Percentiles rank a stretch among this genome's conserved stretches.
These are phyloP conservation scores for Parascedosporium putredinis DNA, from an alignment of 2,329 filamentous ascomycete genomes.

Conservation along the genomic window DNA sequence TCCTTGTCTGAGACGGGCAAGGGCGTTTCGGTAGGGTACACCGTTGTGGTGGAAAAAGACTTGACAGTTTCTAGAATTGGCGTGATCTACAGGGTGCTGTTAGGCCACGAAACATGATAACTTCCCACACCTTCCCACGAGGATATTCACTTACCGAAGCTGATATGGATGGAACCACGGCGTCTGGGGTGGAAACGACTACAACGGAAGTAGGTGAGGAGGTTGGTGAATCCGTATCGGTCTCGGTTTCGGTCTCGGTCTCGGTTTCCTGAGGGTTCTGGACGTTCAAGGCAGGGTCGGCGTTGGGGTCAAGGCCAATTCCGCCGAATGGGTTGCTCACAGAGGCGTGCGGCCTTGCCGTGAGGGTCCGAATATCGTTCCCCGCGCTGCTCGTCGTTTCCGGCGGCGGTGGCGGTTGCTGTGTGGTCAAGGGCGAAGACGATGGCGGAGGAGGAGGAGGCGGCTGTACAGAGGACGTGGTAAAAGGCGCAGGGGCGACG, in stretches of 20 bases:
- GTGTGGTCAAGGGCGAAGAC: not conserved
- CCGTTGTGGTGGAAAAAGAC: not conserved
- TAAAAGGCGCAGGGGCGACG: not conserved
- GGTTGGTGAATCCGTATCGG: not conserved
- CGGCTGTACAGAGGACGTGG: not conserved
- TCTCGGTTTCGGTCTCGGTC: not conserved
- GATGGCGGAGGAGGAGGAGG: not conserved
- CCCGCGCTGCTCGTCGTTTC: not conserved
- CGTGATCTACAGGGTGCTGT: not conserved
- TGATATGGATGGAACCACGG: not conserved
- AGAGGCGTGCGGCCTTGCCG: not conserved
- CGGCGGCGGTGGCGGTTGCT: not conserved
- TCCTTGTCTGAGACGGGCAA: not conserved
- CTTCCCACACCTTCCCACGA: not conserved
- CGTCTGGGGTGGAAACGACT: not conserved
- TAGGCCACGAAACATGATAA: no score
- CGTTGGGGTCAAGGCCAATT: not conserved
- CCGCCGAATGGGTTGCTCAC: not conserved
- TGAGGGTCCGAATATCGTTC: not conserved
- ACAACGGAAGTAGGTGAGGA: not conserved
- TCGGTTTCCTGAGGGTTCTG: no score
- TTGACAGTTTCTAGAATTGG: not conserved
- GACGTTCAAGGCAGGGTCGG: not conserved
- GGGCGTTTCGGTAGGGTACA: not conserved
- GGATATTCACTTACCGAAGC: not conserved